Conservation (phyloP, 805 yeast genomes). For the Saccharomycopsis fibuligera region DNA sequence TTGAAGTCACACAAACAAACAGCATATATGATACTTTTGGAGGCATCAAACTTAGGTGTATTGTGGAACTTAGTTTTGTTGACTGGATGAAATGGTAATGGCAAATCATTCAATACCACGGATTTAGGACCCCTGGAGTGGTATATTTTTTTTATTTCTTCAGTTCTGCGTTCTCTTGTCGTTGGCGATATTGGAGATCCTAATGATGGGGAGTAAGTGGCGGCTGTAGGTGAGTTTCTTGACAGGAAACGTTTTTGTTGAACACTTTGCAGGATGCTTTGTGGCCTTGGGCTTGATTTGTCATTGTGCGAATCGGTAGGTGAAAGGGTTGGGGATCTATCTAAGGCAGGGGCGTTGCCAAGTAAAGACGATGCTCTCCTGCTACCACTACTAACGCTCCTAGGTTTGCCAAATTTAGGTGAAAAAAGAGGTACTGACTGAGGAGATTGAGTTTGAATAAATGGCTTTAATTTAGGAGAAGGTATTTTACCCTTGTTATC, state of each 20-base stretch:
- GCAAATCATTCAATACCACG: constrained; percentile 9
- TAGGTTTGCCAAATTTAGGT: constrained; percentile 12
- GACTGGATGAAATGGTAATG: constrained; percentile 14
- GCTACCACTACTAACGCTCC: constrained; percentile 6
- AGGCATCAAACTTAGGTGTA: constrained; percentile 16
- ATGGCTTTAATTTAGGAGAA: too few relatives aligned
- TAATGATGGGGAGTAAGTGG: constrained; percentile 4
- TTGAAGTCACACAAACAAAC: constrained; percentile 89
- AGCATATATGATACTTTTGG: constrained; percentile 53
- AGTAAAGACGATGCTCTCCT: too few relatives aligned
- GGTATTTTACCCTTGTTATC: too few relatives aligned
- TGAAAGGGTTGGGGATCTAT: too few relatives aligned
- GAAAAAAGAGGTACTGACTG: constrained; percentile 8
- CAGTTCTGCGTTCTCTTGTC: constrained; percentile 10
- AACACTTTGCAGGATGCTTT: too few relatives aligned
- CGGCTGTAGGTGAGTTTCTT: too few relatives aligned
- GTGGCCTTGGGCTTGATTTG: too few relatives aligned
- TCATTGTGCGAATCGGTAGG: too few relatives aligned
- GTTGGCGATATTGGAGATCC: constrained; percentile 17
- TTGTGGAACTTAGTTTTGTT: constrained; percentile 14
- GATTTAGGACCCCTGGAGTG: constrained; percentile 5
- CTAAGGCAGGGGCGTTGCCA: too few relatives aligned
- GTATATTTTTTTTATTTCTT: constrained; percentile 13
- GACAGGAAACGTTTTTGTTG: too few relatives aligned
- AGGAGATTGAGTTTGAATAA: too few relatives aligned